Evolutionary conservation across 495 filamentous ascomycete species (phyloP).

Genomic region (Daldinia loculata): DNA sequence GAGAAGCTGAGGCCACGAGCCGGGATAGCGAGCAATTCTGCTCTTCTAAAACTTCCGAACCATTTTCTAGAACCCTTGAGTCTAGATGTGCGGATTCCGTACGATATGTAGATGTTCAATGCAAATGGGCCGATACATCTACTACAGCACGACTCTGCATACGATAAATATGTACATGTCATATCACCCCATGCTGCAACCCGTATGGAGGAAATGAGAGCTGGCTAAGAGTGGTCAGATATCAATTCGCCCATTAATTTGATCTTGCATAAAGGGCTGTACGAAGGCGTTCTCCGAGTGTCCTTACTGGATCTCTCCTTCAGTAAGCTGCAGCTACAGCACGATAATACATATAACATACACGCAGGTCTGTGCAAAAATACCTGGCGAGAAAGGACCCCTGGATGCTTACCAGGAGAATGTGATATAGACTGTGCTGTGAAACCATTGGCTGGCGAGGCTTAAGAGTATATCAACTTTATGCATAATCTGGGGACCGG

Average conservation of each 20-base stretch:
- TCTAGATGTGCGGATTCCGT: not conserved
- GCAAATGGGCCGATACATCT: not conserved
- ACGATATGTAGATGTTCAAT: not conserved
- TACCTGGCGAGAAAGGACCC: slow-evolving; percentile 4
- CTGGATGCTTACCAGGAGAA: slow-evolving; percentile 9
- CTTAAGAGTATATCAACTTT: not conserved
- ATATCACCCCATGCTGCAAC: not conserved
- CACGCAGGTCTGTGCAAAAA: slow-evolving; percentile 18
- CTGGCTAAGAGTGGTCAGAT: not conserved
- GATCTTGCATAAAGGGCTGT: not conserved
- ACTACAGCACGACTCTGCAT: not conserved
- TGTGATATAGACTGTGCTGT: not conserved
- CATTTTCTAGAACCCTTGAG: slow-evolving; percentile 18
- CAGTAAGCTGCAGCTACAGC: slow-evolving; percentile 11
- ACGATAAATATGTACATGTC: not conserved
- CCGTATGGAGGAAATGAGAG: not conserved
- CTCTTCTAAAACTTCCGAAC: slow-evolving; percentile 9
- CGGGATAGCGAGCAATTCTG: slow-evolving; percentile 16
- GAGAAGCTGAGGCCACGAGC: slow-evolving; percentile 11
- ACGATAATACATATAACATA: no score
- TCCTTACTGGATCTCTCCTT: not conserved
- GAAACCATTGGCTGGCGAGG: slow-evolving; percentile 16
- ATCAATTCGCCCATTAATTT: not conserved
- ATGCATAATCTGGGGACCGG: slow-evolving; percentile 18
- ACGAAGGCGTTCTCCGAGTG: not conserved